A percentile compares a stretch with the other conserved stretches of the same genome.
These are phyloP conservation scores for Blastomyces parvus DNA, from an alignment of 2,329 filamentous ascomycete species.

Conservation along the genomic window DNA sequence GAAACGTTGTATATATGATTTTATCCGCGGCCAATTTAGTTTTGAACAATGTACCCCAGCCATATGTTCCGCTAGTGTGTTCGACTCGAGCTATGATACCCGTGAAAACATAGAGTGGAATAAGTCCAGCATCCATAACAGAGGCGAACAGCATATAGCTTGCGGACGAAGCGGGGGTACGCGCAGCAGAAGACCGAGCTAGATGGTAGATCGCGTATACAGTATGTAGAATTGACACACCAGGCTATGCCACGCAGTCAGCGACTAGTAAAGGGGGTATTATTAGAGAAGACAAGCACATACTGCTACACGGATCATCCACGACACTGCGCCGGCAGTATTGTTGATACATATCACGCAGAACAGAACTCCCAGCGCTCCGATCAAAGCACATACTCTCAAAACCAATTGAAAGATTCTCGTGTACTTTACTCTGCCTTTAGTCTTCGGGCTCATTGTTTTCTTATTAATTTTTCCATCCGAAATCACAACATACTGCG, in stretches of 20 bases:
- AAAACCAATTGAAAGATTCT: conserved; percentile 61
- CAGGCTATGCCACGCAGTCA: conserved; percentile 47
- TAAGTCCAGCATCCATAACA: conserved; percentile 58
- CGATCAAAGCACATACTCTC: conserved; percentile 57
- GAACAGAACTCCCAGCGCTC: conserved; percentile 60
- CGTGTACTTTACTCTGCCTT: conserved; percentile 59
- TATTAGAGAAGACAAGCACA: conserved; percentile 25
- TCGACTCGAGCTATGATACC: conserved; percentile 47
- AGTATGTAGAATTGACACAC: conserved; percentile 61
- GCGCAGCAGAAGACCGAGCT: conserved; percentile 55
- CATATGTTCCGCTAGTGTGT: conserved; percentile 33
- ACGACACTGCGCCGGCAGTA: conserved; percentile 54
- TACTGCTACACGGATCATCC: conserved; percentile 70
- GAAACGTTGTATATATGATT: conserved; percentile 59
- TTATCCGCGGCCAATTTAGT: conserved; percentile 46
- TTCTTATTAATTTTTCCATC: conserved; percentile 53
- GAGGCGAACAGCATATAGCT: conserved; percentile 83
- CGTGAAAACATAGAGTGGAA: conserved; percentile 55
- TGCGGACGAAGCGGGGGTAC: conserved; percentile 69
- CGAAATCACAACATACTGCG: conserved; percentile 45
- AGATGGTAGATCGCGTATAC: conserved; percentile 77
- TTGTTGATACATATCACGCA: conserved; percentile 68
- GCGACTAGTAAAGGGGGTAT: background rate
- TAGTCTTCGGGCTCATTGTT: conserved; percentile 60
- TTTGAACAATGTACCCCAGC: conserved; percentile 61